phyloP scores from a whole-genome alignment of 2,329 filamentous ascomycete genomes.

The Diaporthe australafricana region DNA sequence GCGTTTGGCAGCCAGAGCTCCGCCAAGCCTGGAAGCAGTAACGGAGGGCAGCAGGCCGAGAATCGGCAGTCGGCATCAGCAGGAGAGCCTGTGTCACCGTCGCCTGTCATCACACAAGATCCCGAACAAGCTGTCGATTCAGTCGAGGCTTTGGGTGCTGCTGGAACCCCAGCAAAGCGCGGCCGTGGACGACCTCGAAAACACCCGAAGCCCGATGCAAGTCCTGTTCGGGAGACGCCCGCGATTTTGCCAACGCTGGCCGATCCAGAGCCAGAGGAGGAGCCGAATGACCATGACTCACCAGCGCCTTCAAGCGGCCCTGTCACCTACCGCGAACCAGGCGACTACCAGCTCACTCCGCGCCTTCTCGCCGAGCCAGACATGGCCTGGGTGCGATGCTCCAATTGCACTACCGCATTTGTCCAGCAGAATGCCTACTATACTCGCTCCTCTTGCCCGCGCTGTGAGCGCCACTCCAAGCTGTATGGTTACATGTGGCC shows the following conservation, averaged over 20 bases:
- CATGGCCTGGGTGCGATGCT: conserved; percentile 91
- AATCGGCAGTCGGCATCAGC: background rate
- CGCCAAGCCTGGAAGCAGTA: background rate
- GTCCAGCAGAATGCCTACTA: conserved; percentile 90
- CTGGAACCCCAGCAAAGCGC: conserved; percentile 40
- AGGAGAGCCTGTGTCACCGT: background rate
- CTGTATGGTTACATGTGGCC: conserved; percentile 96
- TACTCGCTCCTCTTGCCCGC: conserved; percentile 86
- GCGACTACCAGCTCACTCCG: conserved; percentile 86
- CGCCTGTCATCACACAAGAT: background rate
- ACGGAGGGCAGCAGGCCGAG: background rate
- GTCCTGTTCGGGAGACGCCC: background rate
- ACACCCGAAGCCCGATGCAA: conserved; percentile 43
- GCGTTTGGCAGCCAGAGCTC: conserved; percentile 20
- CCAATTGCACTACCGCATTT: conserved; percentile 83
- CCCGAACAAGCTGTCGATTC: background rate
- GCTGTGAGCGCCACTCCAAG: conserved; percentile 95
- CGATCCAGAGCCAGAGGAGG: background rate
- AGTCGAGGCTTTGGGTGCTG: conserved; percentile 4
- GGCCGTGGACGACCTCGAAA: conserved; percentile 44
- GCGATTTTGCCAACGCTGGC: conserved; percentile 32
- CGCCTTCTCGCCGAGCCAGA: conserved; percentile 78
- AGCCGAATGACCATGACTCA: background rate
- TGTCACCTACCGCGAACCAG: conserved; percentile 65
- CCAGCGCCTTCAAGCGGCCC: conserved; percentile 34